A percentile compares a stretch with the other conserved stretches of the same genome.
These are phyloP conservation scores for Lecanicillium sp. DNA, from an alignment of 2,329 filamentous ascomycete species.

Conservation along the genomic window DNA sequence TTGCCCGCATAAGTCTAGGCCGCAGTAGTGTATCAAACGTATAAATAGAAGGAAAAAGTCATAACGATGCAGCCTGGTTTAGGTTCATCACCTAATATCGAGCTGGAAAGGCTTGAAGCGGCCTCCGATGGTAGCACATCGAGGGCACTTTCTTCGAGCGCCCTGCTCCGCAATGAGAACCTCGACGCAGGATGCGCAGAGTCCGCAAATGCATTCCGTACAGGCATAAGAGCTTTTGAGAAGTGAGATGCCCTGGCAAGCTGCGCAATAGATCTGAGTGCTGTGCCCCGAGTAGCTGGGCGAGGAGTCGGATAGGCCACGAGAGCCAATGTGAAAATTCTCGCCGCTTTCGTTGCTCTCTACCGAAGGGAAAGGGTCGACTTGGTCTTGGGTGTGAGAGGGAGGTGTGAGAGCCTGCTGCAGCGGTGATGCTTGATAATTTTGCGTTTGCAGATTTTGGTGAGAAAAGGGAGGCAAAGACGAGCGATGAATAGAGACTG, in stretches of 20 bases:
- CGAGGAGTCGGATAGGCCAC: slow-evolving; percentile 61
- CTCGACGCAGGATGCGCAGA: slow-evolving; percentile 83
- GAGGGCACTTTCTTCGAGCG: slow-evolving; percentile 67
- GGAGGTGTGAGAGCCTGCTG: slow-evolving; percentile 88
- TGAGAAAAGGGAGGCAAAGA: slow-evolving; percentile 52
- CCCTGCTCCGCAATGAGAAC: slow-evolving; percentile 69
- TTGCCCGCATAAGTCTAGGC: slow-evolving; percentile 6
- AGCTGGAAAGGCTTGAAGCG: slow-evolving; percentile 80
- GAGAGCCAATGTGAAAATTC: slow-evolving; percentile 61
- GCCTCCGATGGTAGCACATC: slow-evolving; percentile 70
- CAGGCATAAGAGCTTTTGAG: slow-evolving; percentile 85
- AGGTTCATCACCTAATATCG: slow-evolving; percentile 56
- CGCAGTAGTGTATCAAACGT: background rate
- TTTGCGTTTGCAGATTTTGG: slow-evolving; percentile 51
- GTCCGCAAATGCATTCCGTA: slow-evolving; percentile 90
- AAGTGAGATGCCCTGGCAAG: slow-evolving; percentile 68
- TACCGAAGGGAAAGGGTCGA: slow-evolving; percentile 82
- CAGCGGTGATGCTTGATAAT: slow-evolving; percentile 82
- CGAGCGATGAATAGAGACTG: slow-evolving; percentile 53
- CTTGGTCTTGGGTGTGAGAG: slow-evolving; percentile 54
- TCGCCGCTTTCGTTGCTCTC: slow-evolving; percentile 69
- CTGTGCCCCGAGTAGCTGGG: slow-evolving; percentile 63
- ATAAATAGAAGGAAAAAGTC: slow-evolving; percentile 5
- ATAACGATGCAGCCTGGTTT: slow-evolving; percentile 12
- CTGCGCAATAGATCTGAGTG: slow-evolving; percentile 88